These are phyloP conservation scores for Platanthera guangdongensis DNA, from an alignment of 106 monocot genomes.

Conservation along the genomic window DNA sequence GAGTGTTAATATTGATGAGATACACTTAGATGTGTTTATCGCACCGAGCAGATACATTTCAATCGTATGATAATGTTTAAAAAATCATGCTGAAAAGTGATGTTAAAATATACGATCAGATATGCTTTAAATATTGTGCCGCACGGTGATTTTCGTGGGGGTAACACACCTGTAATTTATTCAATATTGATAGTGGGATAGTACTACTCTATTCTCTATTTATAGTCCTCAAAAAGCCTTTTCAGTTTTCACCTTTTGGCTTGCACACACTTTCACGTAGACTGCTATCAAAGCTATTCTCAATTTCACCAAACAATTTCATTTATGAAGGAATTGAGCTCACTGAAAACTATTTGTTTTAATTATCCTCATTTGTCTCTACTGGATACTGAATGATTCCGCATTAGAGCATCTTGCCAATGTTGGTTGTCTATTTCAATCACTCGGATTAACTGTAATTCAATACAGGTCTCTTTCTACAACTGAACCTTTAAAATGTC, in stretches of 20 bases:
- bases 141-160: no score
- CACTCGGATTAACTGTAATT: no score
- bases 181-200: neutral
- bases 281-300: no score
- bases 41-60: no score
- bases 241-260: no score
- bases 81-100: no score
- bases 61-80: no score
- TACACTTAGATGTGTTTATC: no score
- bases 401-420: conserved; percentile 55
- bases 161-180: no score
- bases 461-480: conserved; percentile 50
- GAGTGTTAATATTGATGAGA: neutral
- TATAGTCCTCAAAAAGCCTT: neutral
- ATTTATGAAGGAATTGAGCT: conserved; percentile 39
- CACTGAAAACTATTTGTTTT: conserved; percentile 55
- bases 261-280: no score
- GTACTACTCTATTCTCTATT: neutral
- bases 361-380: conserved; percentile 33
- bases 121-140: no score
- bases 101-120: no score
- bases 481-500: neutral
- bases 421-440: conserved; percentile 51
- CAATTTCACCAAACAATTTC: neutral
- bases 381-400: conserved; percentile 62